These are phyloP conservation scores for Cucurbita argyrosperma DNA, from an alignment of 306 rosid genomes.

Conservation along the genomic window DNA sequence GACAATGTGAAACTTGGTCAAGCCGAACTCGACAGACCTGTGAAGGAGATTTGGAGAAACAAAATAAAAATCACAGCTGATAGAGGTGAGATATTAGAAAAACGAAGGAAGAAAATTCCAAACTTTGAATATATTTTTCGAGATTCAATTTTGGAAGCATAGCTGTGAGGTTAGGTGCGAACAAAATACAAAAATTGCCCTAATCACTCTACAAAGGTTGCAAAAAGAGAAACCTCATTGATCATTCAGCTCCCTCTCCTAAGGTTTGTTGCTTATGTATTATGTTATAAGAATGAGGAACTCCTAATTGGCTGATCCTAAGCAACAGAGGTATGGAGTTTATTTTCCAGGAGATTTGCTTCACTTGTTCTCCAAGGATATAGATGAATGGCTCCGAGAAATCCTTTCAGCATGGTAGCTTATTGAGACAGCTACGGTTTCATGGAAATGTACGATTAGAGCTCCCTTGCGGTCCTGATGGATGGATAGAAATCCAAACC, in stretches of 20 bases:
- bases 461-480: background rate
- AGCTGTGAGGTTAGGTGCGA: background rate
- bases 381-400: background rate
- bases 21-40: conserved; percentile 61
- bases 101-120: background rate
- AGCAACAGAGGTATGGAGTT: background rate
- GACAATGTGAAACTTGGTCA: conserved; percentile 41
- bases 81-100: background rate
- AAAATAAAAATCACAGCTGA: conserved; percentile 9
- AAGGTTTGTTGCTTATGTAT: background rate
- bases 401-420: background rate
- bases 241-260: background rate
- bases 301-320: background rate
- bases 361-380: background rate
- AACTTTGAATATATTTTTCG: background rate
- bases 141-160: background rate
- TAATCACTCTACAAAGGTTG: background rate
- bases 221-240: background rate
- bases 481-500: background rate
- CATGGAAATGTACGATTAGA: background rate
- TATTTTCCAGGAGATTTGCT: background rate
- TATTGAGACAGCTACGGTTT: background rate
- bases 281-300: background rate
- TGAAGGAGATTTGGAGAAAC: conserved; percentile 2
- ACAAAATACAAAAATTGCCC: background rate